These are phyloP conservation scores for Clitoria ternatea DNA, from an alignment of 306 rosid species.

Conservation along the genomic window DNA sequence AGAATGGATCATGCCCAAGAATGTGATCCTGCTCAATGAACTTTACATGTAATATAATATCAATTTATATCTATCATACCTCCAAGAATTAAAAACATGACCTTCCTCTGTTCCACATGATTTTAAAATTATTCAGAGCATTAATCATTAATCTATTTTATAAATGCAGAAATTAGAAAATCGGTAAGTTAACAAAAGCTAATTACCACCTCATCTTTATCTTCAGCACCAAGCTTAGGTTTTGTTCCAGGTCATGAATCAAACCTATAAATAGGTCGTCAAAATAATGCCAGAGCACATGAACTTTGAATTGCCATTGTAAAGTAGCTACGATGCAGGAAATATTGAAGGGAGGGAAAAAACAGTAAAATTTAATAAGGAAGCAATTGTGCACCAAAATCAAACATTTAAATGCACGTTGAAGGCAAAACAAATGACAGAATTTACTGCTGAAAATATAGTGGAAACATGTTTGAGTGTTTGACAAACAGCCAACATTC, in stretches of 20 bases:
- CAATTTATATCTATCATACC: not conserved
- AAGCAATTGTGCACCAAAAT: slow-evolving; percentile 26
- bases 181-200: not conserved
- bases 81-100: not conserved
- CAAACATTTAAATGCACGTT: slow-evolving; percentile 13
- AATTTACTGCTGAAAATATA: not conserved
- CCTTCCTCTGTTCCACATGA: too few species aligned
- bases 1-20: not conserved
- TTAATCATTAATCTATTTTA: not conserved
- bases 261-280: slow-evolving; percentile 51
- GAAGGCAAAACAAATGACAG: slow-evolving; percentile 11
- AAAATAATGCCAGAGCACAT: slow-evolving; percentile 18
- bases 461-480: not conserved
- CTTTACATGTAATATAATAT: not conserved
- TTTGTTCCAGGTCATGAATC: slow-evolving; percentile 68
- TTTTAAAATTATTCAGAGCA: not conserved
- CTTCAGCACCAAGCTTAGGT: slow-evolving; percentile 78
- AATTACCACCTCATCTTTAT: slow-evolving; percentile 61
- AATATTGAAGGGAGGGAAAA: not conserved
- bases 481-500: not conserved
- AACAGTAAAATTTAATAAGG: not conserved
- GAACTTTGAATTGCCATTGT: slow-evolving; percentile 2
- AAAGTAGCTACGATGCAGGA: not conserved
- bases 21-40: not conserved
- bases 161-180: not conserved